A percentile compares a stretch with the other conserved stretches of the same genome.
Conservation (phyloP, 2,329 filamentous ascomycete species). For the Scedosporium dehoogii region DNA sequence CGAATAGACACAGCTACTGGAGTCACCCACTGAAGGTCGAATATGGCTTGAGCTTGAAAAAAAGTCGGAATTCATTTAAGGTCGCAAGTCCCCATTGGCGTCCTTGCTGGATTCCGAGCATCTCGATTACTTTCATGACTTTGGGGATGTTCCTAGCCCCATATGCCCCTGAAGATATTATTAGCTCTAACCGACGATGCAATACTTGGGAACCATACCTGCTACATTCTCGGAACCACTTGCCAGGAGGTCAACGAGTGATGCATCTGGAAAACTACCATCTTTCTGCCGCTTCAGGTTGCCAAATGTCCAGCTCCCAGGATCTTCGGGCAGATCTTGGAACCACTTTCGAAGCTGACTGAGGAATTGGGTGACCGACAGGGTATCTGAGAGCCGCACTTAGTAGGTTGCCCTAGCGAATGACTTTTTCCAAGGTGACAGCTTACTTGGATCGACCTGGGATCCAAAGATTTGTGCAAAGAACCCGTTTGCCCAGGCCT, state of each 20-base stretch:
- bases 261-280: constrained; percentile 41
- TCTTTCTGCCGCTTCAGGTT: constrained; percentile 36
- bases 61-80: constrained; percentile 53
- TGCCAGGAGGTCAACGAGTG: constrained; percentile 43
- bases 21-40: constrained; percentile 35
- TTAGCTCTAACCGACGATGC: constrained; percentile 5
- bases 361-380: constrained; percentile 3
- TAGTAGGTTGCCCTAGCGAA: background rate
- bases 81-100: constrained; percentile 48
- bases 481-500: constrained; percentile 18
- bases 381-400: constrained; percentile 3
- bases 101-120: constrained; percentile 49
- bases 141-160: constrained; percentile 46
- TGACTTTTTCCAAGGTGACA: background rate
- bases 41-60: constrained; percentile 47
- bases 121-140: constrained; percentile 44
- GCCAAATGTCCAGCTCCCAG: constrained; percentile 41
- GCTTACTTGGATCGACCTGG: background rate
- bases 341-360: constrained; percentile 20
- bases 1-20: too few species aligned
- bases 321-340: constrained; percentile 33
- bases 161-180: constrained; percentile 20
- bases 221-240: constrained; percentile 41
- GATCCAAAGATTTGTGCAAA: constrained; percentile 13
- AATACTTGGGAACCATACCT: constrained; percentile 5